These are phyloP conservation scores for Crithidia thermophila DNA, from an alignment of 208 protist genomes.

Conservation along the genomic window DNA sequence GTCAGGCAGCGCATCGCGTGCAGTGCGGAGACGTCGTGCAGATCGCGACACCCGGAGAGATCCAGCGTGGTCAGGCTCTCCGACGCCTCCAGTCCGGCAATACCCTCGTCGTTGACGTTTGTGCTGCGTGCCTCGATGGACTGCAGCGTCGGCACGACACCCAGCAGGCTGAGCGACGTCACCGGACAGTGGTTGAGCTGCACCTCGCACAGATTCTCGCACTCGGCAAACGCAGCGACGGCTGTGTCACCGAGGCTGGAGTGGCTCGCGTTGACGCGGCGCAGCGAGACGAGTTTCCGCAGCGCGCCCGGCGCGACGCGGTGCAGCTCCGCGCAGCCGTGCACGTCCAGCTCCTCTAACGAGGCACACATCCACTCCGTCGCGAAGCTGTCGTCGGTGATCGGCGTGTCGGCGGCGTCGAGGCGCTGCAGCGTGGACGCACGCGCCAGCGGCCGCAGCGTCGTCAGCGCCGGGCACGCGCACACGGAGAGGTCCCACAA, in stretches of 20 bases:
- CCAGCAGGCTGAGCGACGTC: constrained; percentile 32
- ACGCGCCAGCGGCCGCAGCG: constrained; percentile 26
- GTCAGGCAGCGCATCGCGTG: constrained; percentile 26
- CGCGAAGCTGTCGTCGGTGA: constrained; percentile 17
- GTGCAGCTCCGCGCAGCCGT: constrained; percentile 1
- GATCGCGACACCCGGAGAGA: constrained; percentile 33
- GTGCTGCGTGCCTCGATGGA: constrained; percentile 31
- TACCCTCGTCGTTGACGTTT: constrained; percentile 27
- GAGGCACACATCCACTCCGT: constrained; percentile 8
- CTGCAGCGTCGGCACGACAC: constrained; percentile 27
- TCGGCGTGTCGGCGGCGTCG: constrained; percentile 17
- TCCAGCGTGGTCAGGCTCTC: constrained; percentile 34
- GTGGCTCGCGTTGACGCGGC: constrained; percentile 35
- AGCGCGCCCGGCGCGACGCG: constrained; percentile 2
- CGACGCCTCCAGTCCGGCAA: constrained; percentile 30
- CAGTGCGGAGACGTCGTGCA: constrained; percentile 33
- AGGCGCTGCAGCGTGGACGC: constrained; percentile 28
- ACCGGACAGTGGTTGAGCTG: constrained; percentile 35
- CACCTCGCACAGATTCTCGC: constrained; percentile 32
- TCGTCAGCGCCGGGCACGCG: constrained; percentile 7
- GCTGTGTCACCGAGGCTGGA: constrained; percentile 33
- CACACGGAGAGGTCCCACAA: constrained; percentile 27
- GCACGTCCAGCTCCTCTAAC: constrained; percentile 30
- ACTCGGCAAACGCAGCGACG: constrained; percentile 36
- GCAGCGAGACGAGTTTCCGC: constrained; percentile 7